phyloP scores from a whole-genome alignment of 148 eudicot species.

The Silene uniflora region DNA sequence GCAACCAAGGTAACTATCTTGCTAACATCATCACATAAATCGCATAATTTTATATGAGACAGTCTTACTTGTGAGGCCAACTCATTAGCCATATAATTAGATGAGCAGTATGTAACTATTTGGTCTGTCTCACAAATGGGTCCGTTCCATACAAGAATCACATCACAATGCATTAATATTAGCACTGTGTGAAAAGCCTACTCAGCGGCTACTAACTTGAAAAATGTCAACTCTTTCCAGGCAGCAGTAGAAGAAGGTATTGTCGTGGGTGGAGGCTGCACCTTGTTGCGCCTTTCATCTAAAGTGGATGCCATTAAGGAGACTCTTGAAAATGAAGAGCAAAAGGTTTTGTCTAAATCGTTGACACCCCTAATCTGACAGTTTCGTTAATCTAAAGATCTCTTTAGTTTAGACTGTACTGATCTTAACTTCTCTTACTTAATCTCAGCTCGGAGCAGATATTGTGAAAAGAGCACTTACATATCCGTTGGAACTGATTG shows the following conservation, averaged over 20 bases:
- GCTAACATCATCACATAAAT: neutral
- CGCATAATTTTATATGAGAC: neutral
- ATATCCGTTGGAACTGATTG: slow-evolving; percentile 57
- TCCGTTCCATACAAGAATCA: neutral
- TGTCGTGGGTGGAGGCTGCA: slow-evolving; percentile 78
- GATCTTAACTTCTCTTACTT: neutral
- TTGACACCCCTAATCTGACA: neutral
- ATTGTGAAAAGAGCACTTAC: slow-evolving; percentile 49
- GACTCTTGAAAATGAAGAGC: slow-evolving; percentile 53
- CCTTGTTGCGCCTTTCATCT: slow-evolving; percentile 49
- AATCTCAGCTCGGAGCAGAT: slow-evolving; percentile 56
- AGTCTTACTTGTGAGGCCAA: neutral
- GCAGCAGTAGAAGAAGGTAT: slow-evolving; percentile 86
- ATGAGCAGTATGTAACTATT: too few relatives aligned
- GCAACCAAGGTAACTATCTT: slow-evolving; percentile 50
- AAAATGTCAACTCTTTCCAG: slow-evolving; percentile 27
- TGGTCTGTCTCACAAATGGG: too few relatives aligned
- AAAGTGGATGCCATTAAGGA: slow-evolving; percentile 56
- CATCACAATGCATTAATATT: neutral
- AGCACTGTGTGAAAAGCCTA: neutral
- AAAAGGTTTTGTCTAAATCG: slow-evolving; percentile 35
- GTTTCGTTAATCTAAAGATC: neutral
- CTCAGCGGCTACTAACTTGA: neutral
- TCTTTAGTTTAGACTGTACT: neutral
- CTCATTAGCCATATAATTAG: too few relatives aligned